Conservation (phyloP, 306 rosid species). For the Acacia melanoxylon region DNA sequence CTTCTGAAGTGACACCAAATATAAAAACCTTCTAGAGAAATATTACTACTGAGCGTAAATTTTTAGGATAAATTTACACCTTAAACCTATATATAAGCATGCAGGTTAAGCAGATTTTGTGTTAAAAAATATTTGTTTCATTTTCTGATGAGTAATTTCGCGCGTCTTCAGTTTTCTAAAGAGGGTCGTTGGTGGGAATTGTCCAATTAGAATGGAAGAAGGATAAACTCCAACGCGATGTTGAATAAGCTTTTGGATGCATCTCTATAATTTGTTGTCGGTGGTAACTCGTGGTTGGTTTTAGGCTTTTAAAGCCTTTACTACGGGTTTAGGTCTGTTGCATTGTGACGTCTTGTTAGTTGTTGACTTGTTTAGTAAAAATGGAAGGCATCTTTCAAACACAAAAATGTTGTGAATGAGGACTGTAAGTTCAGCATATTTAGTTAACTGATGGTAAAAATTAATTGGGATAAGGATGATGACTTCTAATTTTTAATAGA, state of each 20-base stretch:
- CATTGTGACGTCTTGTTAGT: too few relatives aligned
- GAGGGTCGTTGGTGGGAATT: background rate
- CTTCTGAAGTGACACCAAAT: too few relatives aligned
- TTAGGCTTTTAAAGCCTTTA: background rate
- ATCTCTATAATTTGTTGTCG: background rate
- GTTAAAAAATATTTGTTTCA: background rate
- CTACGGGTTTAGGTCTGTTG: background rate
- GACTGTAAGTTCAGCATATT: too few relatives aligned
- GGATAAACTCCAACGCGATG: background rate
- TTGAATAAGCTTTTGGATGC: background rate
- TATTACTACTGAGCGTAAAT: too few relatives aligned
- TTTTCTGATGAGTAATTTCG: background rate
- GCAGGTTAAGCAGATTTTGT: background rate
- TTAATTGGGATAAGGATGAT: too few relatives aligned
- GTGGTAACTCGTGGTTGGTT: background rate
- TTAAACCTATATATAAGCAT: background rate
- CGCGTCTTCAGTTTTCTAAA: background rate
- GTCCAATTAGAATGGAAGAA: background rate
- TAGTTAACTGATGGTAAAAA: too few relatives aligned
- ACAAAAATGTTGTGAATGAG: too few relatives aligned
- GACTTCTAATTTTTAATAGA: too few relatives aligned
- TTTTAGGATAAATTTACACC: too few relatives aligned
- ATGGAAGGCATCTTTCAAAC: too few relatives aligned
- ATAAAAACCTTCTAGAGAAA: too few relatives aligned
- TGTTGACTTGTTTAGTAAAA: too few relatives aligned